Conservation (phyloP, 2,329 filamentous ascomycete species). For the Chalara sp. region DNA sequence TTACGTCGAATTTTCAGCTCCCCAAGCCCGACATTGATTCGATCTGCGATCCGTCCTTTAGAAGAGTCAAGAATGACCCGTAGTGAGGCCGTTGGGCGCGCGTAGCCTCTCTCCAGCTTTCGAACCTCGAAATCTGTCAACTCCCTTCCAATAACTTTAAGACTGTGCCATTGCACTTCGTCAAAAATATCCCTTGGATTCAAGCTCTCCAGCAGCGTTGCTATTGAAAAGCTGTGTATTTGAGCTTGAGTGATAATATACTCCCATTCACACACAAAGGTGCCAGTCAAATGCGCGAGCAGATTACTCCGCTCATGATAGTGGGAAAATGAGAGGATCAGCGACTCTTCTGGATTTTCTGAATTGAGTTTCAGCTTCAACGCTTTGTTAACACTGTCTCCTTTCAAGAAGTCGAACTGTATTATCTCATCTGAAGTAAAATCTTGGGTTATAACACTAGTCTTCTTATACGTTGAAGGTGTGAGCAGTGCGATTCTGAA, state of each 20-base stretch:
- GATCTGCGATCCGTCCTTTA: conserved; percentile 48
- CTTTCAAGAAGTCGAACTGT: conserved; percentile 70
- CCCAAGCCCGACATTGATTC: conserved; percentile 74
- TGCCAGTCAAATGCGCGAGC: conserved; percentile 67
- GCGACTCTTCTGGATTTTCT: conserved; percentile 41
- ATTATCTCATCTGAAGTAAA: conserved; percentile 61
- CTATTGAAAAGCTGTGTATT: conserved; percentile 52
- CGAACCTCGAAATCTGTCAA: conserved; percentile 71
- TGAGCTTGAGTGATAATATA: conserved; percentile 59
- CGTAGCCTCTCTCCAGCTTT: conserved; percentile 39
- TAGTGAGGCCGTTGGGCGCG: no score
- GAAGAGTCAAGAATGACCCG: no score
- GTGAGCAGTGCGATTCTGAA: conserved; percentile 75
- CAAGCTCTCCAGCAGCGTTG: conserved; percentile 40
- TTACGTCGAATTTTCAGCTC: conserved; percentile 63
- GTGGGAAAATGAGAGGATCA: conserved; percentile 72
- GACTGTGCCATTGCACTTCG: conserved; percentile 54
- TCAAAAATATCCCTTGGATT: conserved; percentile 8
- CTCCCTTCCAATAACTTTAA: conserved; percentile 67
- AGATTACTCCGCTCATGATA: conserved; percentile 63
- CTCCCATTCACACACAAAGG: conserved; percentile 61
- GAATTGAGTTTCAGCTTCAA: conserved; percentile 32
- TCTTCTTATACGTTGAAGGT: conserved; percentile 69
- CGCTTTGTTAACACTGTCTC: conserved; percentile 59
- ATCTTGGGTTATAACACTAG: conserved; percentile 60